Evolutionary conservation across 2,329 filamentous ascomycete genomes (phyloP).

Genomic region (Ophiostoma angusticollis): DNA sequence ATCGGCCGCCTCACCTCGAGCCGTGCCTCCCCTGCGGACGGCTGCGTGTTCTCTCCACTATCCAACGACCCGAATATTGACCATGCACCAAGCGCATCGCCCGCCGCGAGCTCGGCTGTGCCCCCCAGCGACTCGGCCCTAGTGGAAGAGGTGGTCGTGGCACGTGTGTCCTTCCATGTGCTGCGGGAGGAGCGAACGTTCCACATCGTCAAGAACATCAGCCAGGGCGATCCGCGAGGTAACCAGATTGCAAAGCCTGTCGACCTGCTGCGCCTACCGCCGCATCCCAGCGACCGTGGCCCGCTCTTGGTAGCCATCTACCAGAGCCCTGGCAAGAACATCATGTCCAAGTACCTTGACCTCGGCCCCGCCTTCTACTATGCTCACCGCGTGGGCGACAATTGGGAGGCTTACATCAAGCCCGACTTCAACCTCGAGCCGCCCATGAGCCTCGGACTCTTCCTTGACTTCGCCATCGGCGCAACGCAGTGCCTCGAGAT

Average conservation of each 20-base stretch:
- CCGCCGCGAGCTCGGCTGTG: conserved; percentile 19
- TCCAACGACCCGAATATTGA: conserved; percentile 29
- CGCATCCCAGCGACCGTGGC: conserved; percentile 54
- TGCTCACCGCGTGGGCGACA: conserved; percentile 38
- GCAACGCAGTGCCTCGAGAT: conserved; percentile 77
- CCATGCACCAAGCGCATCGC: conserved; percentile 23
- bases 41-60: conserved; percentile 18
- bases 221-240: conserved; percentile 56
- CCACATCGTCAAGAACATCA: conserved; percentile 64
- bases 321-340: conserved; percentile 63
- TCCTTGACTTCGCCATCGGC: conserved; percentile 84
- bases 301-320: conserved; percentile 72
- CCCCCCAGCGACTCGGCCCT: conserved; percentile 36
- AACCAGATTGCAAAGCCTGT: conserved; percentile 70
- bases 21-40: conserved; percentile 32
- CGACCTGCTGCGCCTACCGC: conserved; percentile 60
- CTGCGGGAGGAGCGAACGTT: conserved; percentile 79
- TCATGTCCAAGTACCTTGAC: conserved; percentile 56
- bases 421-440: conserved; percentile 34
- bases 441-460: conserved; percentile 58
- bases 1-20: conserved; percentile 29
- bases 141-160: conserved; percentile 57
- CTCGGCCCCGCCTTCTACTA: conserved; percentile 65
- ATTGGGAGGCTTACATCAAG: conserved; percentile 31
- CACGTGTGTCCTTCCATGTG: conserved; percentile 69